Evolutionary conservation across 805 yeast genomes (phyloP).

Genomic region (Cyberlindnera japonica): DNA sequence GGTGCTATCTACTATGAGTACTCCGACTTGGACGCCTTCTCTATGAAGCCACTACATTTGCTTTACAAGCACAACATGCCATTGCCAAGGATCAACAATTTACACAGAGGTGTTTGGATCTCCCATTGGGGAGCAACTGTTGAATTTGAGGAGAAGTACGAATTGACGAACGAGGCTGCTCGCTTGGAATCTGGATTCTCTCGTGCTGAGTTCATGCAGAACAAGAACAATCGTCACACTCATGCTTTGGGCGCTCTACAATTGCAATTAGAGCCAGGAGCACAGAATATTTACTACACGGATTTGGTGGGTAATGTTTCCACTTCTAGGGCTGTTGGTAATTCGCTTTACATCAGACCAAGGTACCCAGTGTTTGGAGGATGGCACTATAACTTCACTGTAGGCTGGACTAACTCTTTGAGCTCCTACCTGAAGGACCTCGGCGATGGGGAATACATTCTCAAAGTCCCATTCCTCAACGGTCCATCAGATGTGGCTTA

Average conservation of each 20-base stretch:
- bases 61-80: constrained; percentile 66
- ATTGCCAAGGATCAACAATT: constrained; percentile 51
- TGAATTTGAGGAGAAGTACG: constrained; percentile 83
- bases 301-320: constrained; percentile 94
- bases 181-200: constrained; percentile 67
- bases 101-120: constrained; percentile 79
- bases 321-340: constrained; percentile 47
- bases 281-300: constrained; percentile 71
- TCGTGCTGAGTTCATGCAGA: constrained; percentile 71
- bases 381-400: constrained; percentile 92
- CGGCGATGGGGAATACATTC: constrained; percentile 41
- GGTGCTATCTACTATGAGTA: constrained; percentile 55
- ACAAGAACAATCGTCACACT: constrained; percentile 46
- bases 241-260: constrained; percentile 62
- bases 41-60: constrained; percentile 47
- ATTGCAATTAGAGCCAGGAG: constrained; percentile 46
- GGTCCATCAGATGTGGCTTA: constrained; percentile 72
- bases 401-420: constrained; percentile 83
- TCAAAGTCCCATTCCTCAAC: constrained; percentile 67
- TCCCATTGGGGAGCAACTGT: constrained; percentile 77
- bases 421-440: constrained; percentile 46
- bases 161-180: constrained; percentile 74
- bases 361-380: constrained; percentile 95
- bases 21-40: constrained; percentile 42
- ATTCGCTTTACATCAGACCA: constrained; percentile 61